Percentiles rank a stretch among this genome's conserved stretches.
Conservation (phyloP, 1,284 basidiomycete genomes). For the Ustilago bromivora region DNA sequence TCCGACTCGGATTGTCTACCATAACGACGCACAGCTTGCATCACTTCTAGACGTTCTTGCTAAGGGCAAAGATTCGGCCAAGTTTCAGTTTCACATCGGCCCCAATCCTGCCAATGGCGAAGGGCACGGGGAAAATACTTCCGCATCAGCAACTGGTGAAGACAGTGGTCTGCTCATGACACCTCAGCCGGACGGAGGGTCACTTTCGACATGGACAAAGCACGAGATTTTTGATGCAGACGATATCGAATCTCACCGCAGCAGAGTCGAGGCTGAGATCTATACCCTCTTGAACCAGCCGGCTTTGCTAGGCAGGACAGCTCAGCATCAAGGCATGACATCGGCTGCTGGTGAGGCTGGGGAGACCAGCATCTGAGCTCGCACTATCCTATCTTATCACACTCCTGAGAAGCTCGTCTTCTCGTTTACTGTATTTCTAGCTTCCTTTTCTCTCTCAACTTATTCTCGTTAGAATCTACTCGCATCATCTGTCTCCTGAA, state of each 20-base stretch:
- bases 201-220: slow-evolving; percentile 12
- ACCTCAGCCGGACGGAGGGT: slow-evolving; percentile 2
- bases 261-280: slow-evolving; percentile 55
- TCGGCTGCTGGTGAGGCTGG: background rate
- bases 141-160: background rate
- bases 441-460: background rate
- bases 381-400: background rate
- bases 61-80: slow-evolving; percentile 55
- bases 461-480: background rate
- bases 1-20: slow-evolving; percentile 61
- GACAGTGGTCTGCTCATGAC: background rate
- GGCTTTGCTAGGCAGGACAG: slow-evolving; percentile 6
- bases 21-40: slow-evolving; percentile 61
- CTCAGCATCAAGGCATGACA: no score
- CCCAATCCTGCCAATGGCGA: background rate
- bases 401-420: background rate
- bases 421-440: slow-evolving; percentile 11
- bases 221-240: slow-evolving; percentile 20
- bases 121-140: background rate
- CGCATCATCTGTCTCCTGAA: background rate
- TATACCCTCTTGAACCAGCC: slow-evolving; percentile 47
- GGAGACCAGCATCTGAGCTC: background rate
- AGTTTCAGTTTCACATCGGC: slow-evolving; percentile 55
- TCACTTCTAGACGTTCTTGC: slow-evolving; percentile 54
- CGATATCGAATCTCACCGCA: slow-evolving; percentile 38